Evolutionary conservation across 2,329 filamentous ascomycete species (phyloP).

Genomic region (Capronia americana): DNA sequence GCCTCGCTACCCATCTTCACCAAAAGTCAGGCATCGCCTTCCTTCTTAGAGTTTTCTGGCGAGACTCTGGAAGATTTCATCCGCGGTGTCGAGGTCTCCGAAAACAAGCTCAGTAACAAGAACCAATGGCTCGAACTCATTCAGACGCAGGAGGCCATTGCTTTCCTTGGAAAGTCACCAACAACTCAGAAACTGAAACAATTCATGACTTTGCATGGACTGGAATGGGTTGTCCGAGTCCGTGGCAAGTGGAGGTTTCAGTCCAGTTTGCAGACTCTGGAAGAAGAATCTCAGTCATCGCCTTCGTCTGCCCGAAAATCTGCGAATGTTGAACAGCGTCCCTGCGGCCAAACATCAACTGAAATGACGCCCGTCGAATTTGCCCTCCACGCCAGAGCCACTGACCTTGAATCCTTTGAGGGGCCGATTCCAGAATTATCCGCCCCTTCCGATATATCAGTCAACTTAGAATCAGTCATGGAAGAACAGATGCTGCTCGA

Average conservation of each 20-base stretch:
- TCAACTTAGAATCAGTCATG: background rate
- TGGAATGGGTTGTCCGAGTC: conserved; percentile 17
- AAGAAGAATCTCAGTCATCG: background rate
- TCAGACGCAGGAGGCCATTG: background rate
- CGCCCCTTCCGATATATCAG: background rate
- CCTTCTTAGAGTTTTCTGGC: conserved; percentile 2
- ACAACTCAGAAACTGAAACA: background rate
- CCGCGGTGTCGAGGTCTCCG: conserved; percentile 3
- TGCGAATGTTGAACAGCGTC: background rate
- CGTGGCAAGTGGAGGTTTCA: conserved; percentile 1
- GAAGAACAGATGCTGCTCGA: too few relatives aligned
- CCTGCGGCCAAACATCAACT: background rate
- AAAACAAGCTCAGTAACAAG: conserved; percentile 3
- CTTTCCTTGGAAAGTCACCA: conserved; percentile 6
- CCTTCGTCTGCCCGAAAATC: background rate
- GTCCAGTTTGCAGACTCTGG: background rate
- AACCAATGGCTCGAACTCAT: background rate
- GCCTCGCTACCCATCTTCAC: background rate
- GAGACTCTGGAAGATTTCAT: conserved; percentile 17
- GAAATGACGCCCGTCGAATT: background rate
- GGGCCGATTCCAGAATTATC: background rate
- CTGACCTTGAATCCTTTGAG: background rate
- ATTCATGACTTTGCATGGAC: conserved; percentile 4
- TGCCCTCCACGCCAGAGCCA: background rate
- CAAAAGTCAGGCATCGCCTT: background rate